Conservation (phyloP, 768 basidiomycete species). For the Dacryopinax primogenitus region DNA sequence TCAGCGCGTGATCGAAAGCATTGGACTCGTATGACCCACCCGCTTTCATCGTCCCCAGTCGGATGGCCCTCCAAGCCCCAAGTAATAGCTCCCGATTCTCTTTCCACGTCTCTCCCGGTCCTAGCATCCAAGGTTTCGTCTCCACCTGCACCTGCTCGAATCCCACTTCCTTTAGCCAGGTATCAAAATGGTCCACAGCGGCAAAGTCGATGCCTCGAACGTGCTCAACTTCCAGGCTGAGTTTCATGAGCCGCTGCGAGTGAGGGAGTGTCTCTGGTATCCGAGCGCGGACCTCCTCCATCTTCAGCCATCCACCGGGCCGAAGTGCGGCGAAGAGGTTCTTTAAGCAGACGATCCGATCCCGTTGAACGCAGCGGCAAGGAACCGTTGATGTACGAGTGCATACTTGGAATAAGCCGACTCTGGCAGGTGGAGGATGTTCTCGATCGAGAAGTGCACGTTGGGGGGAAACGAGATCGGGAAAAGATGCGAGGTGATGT, state of each 20-base stretch:
- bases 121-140: neutral
- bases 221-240: neutral
- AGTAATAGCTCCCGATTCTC: neutral
- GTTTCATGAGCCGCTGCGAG: neutral
- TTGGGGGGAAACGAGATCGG: neutral
- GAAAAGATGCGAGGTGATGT: neutral
- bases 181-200: neutral
- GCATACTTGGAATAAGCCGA: neutral
- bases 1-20: no score
- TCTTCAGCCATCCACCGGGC: neutral
- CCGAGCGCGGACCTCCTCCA: neutral
- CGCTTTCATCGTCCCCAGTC: neutral
- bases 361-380: neutral
- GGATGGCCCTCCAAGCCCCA: neutral
- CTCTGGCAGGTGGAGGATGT: neutral
- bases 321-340: neutral
- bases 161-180: neutral
- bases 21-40: neutral
- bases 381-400: constrained; percentile 1
- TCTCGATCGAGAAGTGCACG: neutral
- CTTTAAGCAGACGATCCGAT: neutral
- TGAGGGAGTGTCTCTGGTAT: neutral
- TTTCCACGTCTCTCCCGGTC: neutral
- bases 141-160: neutral
- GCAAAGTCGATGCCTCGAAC: neutral